Base-by-base conservation (phyloP, 2,329 filamentous ascomycete species). In the Stagonosporopsis cucurbitacearum region DNA sequence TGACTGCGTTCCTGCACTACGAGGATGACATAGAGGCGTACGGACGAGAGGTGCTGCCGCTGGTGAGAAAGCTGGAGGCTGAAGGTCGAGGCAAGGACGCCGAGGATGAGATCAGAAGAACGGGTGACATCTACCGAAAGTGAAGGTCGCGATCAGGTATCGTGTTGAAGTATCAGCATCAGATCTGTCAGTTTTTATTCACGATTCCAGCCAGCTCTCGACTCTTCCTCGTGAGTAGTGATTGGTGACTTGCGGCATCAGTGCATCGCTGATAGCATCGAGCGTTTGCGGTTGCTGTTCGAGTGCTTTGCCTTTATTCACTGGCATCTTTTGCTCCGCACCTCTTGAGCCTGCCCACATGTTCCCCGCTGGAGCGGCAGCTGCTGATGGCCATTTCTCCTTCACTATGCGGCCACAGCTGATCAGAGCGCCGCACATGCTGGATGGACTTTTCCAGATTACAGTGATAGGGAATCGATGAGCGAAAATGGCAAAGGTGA, bases 1-100 rank as follows among this genome's bases (percentile, higher is more conserved):
- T 84, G 56, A 76, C 77, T 0, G 81, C 80, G 0, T 82, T 82
- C 60, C 64, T 83, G 62, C 80, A 83, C 59, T 83, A 83, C 54
- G 81, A 83, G 6, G 79, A 82, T 20, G 81, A 83, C 56, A 81
- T 83, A 51, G 75, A 81, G 65, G 64, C 70, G 40, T 83, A 83
- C 65, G 81, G 81, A 0, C 69, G 72, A 39, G 71, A 80, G 35
- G 78, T 83, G 0, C 48, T 83, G 36, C 77, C 80, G 7, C 66
- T 82, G 30, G 80, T 83, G 2, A 73, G 81, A 47, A 71, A 79
- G 62, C 56, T 82, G 49, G 81, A 83, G 68, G 75, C 67, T 22
- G 68, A 80, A 59, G 81, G 80, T 1, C 72, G 81, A 25, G 81
- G 81, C 0, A 82, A 76, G 62, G 76, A 82, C 61, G 72, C 64